phyloP scores from a whole-genome alignment of 163 green algal species.

The Chlamydomonas reinhardtii region DNA sequence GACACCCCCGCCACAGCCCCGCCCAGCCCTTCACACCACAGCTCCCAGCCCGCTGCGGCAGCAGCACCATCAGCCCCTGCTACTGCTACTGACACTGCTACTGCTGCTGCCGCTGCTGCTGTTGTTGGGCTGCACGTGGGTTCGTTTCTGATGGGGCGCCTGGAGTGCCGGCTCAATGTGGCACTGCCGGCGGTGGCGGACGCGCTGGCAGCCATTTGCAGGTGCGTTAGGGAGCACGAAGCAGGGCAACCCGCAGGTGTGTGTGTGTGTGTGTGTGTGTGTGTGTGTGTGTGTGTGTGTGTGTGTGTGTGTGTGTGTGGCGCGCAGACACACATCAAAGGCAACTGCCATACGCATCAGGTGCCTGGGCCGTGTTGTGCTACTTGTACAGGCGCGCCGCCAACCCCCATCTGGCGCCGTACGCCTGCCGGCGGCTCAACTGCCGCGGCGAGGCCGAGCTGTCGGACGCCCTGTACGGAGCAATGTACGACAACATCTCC shows the following conservation, averaged over 20 bases:
- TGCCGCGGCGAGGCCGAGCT: not conserved
- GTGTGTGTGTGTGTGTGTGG: not conserved
- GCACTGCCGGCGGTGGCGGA: constrained; percentile 20
- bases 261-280: not conserved
- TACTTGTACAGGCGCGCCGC: constrained; percentile 31
- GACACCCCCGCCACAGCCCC: too few species aligned
- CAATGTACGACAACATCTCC: constrained; percentile 14
- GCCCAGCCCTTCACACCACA: too few species aligned
- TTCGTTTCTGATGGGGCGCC: constrained; percentile 20
- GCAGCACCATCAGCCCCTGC: too few species aligned
- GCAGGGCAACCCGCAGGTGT: too few species aligned
- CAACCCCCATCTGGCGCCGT: constrained; percentile 35
- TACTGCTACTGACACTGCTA: not conserved
- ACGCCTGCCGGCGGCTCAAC: constrained; percentile 17
- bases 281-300: not conserved
- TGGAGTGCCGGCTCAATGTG: constrained; percentile 18
- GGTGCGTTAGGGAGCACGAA: not conserved
- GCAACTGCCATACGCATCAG: too few species aligned
- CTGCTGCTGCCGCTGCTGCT: not conserved
- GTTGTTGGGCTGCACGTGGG: not conserved
- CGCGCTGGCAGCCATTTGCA: constrained; percentile 9
- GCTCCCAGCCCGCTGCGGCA: too few species aligned
- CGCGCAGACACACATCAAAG: too few species aligned
- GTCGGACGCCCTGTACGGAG: constrained; percentile 19
- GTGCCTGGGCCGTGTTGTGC: too few species aligned